Conservation (phyloP, 495 filamentous ascomycete genomes). For the Hypoxylon perforatum region DNA sequence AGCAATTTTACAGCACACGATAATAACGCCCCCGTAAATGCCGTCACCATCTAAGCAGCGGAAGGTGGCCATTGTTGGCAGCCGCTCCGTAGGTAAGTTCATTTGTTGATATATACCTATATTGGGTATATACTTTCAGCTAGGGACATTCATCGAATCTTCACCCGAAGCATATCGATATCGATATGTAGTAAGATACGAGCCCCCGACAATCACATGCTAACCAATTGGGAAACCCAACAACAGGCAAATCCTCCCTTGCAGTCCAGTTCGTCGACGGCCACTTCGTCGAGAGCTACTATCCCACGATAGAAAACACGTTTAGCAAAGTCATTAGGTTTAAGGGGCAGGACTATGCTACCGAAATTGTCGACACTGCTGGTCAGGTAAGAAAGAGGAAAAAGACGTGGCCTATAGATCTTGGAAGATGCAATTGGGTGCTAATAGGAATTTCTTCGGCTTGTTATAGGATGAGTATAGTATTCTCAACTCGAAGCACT, state of each 20-base stretch:
- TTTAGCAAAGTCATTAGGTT: slow-evolving; percentile 94
- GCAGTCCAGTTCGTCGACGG: slow-evolving; percentile 98
- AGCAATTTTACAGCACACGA: slow-evolving; percentile 23
- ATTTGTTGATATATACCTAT: neutral
- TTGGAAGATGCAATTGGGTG: slow-evolving; percentile 3
- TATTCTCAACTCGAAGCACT: slow-evolving; percentile 97
- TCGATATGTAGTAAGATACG: slow-evolving; percentile 18
- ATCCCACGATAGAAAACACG: slow-evolving; percentile 98
- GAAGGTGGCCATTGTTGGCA: slow-evolving; percentile 98
- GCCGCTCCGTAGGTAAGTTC: slow-evolving; percentile 90
- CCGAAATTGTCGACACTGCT: slow-evolving; percentile 98
- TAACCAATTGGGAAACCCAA: slow-evolving; percentile 23
- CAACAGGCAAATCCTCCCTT: slow-evolving; percentile 96
- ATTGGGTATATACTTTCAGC: neutral
- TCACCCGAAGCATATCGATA: slow-evolving; percentile 9
- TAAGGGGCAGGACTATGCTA: slow-evolving; percentile 92
- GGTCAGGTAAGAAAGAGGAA: slow-evolving; percentile 87
- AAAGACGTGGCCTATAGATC: slow-evolving; percentile 1
- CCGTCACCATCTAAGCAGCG: slow-evolving; percentile 89
- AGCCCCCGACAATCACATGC: slow-evolving; percentile 16
- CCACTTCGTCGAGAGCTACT: slow-evolving; percentile 98
- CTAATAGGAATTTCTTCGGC: slow-evolving; percentile 5
- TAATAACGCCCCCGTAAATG: slow-evolving; percentile 61
- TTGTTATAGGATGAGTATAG: slow-evolving; percentile 93
- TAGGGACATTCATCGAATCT: neutral